A percentile compares a stretch with the other conserved stretches of the same genome.
These are phyloP conservation scores for Oemleria cerasiformis DNA, from an alignment of 306 rosid species.

Conservation along the genomic window DNA sequence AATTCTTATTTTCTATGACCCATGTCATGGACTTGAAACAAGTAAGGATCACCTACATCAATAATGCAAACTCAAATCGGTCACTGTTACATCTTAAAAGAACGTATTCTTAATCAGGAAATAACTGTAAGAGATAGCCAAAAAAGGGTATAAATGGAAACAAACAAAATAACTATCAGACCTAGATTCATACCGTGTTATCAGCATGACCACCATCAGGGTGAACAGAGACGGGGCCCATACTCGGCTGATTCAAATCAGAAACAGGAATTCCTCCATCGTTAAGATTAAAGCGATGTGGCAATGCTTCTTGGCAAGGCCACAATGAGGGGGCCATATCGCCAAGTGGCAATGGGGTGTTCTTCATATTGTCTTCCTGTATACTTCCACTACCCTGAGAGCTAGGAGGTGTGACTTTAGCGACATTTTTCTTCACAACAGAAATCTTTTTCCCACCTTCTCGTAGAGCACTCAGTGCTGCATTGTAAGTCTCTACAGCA, in stretches of 20 bases:
- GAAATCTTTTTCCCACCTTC: constrained; percentile 52
- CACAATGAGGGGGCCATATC: constrained; percentile 45
- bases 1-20: constrained; percentile 64
- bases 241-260: constrained; percentile 47
- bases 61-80: constrained; percentile 17
- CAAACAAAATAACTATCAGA: background rate
- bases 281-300: constrained; percentile 53
- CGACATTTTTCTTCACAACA: constrained; percentile 52
- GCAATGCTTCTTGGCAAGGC: constrained; percentile 63
- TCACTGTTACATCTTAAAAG: constrained; percentile 7
- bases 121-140: background rate
- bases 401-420: constrained; percentile 41
- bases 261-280: constrained; percentile 54
- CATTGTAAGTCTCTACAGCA: constrained; percentile 59
- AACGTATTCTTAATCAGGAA: background rate
- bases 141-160: background rate
- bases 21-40: constrained; percentile 80
- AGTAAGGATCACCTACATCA: constrained; percentile 60
- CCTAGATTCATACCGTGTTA: constrained; percentile 46
- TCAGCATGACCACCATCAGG: constrained; percentile 48
- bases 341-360: constrained; percentile 32
- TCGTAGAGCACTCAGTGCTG: constrained; percentile 51
- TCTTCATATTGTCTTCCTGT: constrained; percentile 57
- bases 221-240: constrained; percentile 55
- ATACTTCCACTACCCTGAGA: constrained; percentile 46